These are phyloP conservation scores for Secale cereale DNA, from an alignment of 176 grass and related monocot genomes.

Conservation along the genomic window DNA sequence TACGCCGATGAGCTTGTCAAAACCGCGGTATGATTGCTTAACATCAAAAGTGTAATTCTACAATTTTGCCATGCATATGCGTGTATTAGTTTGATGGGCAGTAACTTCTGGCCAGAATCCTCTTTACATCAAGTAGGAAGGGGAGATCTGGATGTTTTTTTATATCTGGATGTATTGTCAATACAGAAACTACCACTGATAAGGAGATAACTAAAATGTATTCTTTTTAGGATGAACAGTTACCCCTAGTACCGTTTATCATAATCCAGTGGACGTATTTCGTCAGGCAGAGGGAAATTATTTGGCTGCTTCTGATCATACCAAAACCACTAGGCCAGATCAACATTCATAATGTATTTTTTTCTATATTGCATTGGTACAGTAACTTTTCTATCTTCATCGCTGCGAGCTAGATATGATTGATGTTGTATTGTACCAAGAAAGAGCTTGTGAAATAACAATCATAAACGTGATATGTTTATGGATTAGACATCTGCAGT, in stretches of 20 bases:
- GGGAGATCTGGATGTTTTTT: neutral
- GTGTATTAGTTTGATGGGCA: neutral
- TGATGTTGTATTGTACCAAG: neutral
- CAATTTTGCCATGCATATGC: neutral
- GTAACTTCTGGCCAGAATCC: neutral
- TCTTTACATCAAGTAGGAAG: neutral
- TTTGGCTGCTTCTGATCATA: slow-evolving; percentile 6
- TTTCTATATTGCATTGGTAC: neutral
- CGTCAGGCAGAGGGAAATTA: neutral
- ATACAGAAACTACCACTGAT: neutral
- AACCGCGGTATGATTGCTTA: slow-evolving; percentile 64
- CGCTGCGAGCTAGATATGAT: neutral
- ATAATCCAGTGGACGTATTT: neutral
- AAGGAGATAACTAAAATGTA: neutral
- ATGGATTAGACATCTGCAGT: neutral
- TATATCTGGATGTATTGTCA: neutral
- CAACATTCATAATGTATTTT: neutral
- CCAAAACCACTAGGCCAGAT: neutral
- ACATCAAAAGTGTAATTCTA: neutral
- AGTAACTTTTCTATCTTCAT: neutral
- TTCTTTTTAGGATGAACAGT: neutral
- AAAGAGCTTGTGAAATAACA: neutral
- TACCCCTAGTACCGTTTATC: neutral
- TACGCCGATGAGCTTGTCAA: slow-evolving; percentile 88
- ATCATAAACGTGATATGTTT: neutral